These are phyloP conservation scores for Purshia tridentata DNA, from an alignment of 306 rosid genomes.

Conservation along the genomic window DNA sequence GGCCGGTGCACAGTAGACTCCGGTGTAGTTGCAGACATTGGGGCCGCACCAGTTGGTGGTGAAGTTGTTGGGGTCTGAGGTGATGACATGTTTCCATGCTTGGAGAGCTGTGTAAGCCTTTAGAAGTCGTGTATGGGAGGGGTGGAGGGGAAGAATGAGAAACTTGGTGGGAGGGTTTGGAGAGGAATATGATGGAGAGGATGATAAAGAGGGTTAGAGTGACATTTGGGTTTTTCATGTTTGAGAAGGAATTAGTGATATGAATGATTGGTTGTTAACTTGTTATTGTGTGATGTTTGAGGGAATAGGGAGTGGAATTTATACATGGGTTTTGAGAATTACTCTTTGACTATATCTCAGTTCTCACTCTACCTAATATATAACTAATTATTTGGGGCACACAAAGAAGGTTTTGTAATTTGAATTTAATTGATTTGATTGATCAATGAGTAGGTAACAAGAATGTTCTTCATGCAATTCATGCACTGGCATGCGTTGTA, in stretches of 20 bases:
- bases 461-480: slow-evolving; percentile 14
- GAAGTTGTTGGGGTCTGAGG: slow-evolving; percentile 65
- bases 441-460: slow-evolving; percentile 1
- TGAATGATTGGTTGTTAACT: too few relatives aligned
- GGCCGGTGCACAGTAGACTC: slow-evolving; percentile 73
- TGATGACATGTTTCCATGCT: slow-evolving; percentile 72
- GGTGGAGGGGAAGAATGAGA: slow-evolving; percentile 24
- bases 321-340: slow-evolving; percentile 29
- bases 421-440: not conserved
- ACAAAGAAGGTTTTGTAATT: not conserved
- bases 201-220: slow-evolving; percentile 8
- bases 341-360: not conserved
- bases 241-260: not conserved
- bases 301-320: slow-evolving; percentile 20
- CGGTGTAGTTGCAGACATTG: slow-evolving; percentile 78
- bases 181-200: slow-evolving; percentile 25
- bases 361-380: not conserved
- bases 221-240: slow-evolving; percentile 28
- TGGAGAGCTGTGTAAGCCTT: slow-evolving; percentile 78
- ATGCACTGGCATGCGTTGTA: slow-evolving; percentile 8
- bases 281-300: not conserved
- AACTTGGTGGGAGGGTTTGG: slow-evolving; percentile 52
- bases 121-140: slow-evolving; percentile 50
- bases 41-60: slow-evolving; percentile 73
- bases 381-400: not conserved